These are phyloP conservation scores for Meredithiella fracta DNA, from an alignment of 2,329 filamentous ascomycete species.

Conservation along the genomic window DNA sequence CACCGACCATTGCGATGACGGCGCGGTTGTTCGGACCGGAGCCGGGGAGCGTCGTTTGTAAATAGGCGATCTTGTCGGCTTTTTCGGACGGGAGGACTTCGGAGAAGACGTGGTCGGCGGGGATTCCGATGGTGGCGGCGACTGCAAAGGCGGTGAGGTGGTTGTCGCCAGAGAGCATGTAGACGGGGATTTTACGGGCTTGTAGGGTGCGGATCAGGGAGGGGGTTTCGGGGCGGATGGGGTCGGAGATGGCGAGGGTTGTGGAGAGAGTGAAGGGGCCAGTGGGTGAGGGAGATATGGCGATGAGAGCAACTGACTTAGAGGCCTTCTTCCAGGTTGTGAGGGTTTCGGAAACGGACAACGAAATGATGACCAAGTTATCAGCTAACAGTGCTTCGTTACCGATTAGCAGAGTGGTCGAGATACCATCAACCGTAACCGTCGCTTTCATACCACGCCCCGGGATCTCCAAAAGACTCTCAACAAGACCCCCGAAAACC, in stretches of 20 bases:
- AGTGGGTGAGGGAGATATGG: slow-evolving; percentile 22
- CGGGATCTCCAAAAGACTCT: slow-evolving; percentile 46
- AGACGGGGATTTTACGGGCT: slow-evolving; percentile 53
- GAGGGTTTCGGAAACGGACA: slow-evolving; percentile 23
- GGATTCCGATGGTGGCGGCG: slow-evolving; percentile 59
- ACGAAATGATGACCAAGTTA: slow-evolving; percentile 26
- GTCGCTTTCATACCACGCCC: slow-evolving; percentile 53
- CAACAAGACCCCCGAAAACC: slow-evolving; percentile 19
- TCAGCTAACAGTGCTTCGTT: slow-evolving; percentile 55
- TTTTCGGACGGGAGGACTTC: slow-evolving; percentile 78
- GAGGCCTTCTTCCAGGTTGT: slow-evolving; percentile 44
- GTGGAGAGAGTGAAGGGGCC: slow-evolving; percentile 37
- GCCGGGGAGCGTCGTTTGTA: slow-evolving; percentile 33
- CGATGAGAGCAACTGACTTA: slow-evolving; percentile 47
- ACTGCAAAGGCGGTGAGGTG: slow-evolving; percentile 68
- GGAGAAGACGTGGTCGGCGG: slow-evolving; percentile 58
- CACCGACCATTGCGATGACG: slow-evolving; percentile 67
- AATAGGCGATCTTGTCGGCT: slow-evolving; percentile 49
- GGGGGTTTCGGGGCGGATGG: slow-evolving; percentile 57
- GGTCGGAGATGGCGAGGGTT: slow-evolving; percentile 63
- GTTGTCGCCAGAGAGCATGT: slow-evolving; percentile 91
- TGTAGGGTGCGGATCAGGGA: slow-evolving; percentile 49
- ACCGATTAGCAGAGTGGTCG: slow-evolving; percentile 45
- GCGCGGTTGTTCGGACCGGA: slow-evolving; percentile 24
- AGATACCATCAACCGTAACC: neutral